These are phyloP conservation scores for Cytidiella melzeri DNA, from an alignment of 768 basidiomycete genomes.

Conservation along the genomic window DNA sequence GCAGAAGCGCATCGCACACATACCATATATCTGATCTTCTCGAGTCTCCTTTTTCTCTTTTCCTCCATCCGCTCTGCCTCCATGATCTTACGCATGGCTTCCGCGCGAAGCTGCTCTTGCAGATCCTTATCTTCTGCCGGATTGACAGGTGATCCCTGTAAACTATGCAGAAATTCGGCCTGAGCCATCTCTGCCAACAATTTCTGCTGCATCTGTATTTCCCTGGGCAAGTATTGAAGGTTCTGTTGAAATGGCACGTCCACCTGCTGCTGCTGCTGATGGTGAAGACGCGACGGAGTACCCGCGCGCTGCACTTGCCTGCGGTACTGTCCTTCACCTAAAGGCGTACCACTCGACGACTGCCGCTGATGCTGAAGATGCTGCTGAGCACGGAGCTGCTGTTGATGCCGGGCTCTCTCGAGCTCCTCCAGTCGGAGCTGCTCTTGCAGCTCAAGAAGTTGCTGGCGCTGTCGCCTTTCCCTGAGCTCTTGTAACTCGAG, in stretches of 20 bases:
- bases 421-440: constrained; percentile 58
- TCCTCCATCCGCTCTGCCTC: constrained; percentile 88
- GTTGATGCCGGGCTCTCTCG: constrained; percentile 51
- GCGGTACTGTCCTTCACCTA: constrained; percentile 43
- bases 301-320: constrained; percentile 32
- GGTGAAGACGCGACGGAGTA: constrained; percentile 29
- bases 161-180: constrained; percentile 57
- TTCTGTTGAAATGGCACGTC: constrained; percentile 45
- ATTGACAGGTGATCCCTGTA: constrained; percentile 39
- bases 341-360: constrained; percentile 34
- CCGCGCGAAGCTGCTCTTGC: constrained; percentile 65
- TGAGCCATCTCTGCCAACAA: constrained; percentile 74
- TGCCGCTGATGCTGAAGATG: constrained; percentile 35
- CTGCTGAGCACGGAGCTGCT: constrained; percentile 38
- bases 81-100: constrained; percentile 85
- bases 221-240: constrained; percentile 51
- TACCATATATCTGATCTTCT: constrained; percentile 89
- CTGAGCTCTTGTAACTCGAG: constrained; percentile 26
- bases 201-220: constrained; percentile 67
- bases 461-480: constrained; percentile 24
- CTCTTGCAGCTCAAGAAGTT: constrained; percentile 55
- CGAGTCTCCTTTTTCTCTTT: constrained; percentile 71
- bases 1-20: constrained; percentile 13
- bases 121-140: constrained; percentile 40
- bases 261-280: constrained; percentile 15